These are phyloP conservation scores for Kluyveromyces marxianus DNA, from an alignment of 1,139 yeast genomes.

Conservation along the genomic window DNA sequence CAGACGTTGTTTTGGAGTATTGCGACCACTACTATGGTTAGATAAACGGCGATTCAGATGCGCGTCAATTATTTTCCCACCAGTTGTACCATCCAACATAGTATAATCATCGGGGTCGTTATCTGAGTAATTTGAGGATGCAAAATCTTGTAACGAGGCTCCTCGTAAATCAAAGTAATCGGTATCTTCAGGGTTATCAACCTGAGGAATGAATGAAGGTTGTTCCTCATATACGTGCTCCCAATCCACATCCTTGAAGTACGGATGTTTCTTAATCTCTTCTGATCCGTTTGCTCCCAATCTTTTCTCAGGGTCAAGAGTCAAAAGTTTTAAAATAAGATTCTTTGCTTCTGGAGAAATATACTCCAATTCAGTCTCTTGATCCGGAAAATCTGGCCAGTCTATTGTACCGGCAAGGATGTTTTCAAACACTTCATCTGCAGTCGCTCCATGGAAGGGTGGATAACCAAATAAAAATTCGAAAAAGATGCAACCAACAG, in stretches of 20 bases:
- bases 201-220: constrained; percentile 77
- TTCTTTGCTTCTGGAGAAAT: constrained; percentile 70
- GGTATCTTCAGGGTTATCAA: constrained; percentile 79
- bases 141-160: constrained; percentile 60
- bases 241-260: constrained; percentile 73
- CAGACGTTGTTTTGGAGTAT: constrained; percentile 20
- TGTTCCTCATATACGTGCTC: constrained; percentile 59
- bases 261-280: constrained; percentile 73
- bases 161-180: constrained; percentile 92
- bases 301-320: constrained; percentile 55
- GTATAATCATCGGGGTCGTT: constrained; percentile 29
- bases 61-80: constrained; percentile 1
- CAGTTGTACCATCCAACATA: constrained; percentile 3
- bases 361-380: constrained; percentile 45
- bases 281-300: constrained; percentile 71
- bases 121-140: constrained; percentile 38
- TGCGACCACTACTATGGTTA: constrained; percentile 20
- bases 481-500: constrained; percentile 89
- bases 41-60: constrained; percentile 5
- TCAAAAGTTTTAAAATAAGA: constrained; percentile 55
- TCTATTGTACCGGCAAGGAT: constrained; percentile 66
- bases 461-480: constrained; percentile 92
- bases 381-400: constrained; percentile 64
- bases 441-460: constrained; percentile 83
- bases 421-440: constrained; percentile 74